phyloP scores from a whole-genome alignment of 257 asterid genomes.

The Solanum etuberosum region DNA sequence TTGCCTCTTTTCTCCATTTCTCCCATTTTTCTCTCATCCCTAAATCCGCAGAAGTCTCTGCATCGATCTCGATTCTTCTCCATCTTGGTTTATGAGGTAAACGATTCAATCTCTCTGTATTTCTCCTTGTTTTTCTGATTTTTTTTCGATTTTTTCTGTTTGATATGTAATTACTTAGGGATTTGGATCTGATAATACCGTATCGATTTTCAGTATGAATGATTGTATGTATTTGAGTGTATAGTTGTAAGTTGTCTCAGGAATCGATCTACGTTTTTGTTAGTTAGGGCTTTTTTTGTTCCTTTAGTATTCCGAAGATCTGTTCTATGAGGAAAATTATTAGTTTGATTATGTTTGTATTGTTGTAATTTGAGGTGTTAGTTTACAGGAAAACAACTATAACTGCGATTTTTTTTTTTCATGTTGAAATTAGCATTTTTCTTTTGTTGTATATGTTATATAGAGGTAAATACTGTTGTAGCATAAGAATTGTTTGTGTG shows the following conservation, averaged over 20 bases:
- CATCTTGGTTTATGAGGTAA: slow-evolving; percentile 11
- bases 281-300: neutral
- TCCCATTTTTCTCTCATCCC: neutral
- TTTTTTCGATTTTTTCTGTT: neutral
- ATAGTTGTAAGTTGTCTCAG: neutral
- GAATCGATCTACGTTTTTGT: neutral
- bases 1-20: neutral
- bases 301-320: neutral
- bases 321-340: neutral
- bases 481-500: neutral
- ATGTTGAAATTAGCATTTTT: neutral
- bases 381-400: neutral
- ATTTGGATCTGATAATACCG: neutral
- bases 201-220: neutral
- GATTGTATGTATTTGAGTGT: neutral
- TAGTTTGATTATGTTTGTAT: neutral
- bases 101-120: neutral
- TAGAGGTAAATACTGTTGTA: neutral
- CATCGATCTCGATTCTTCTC: neutral
- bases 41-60: neutral
- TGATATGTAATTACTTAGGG: neutral
- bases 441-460: neutral
- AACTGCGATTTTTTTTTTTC: neutral
- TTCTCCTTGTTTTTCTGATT: neutral
- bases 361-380: neutral